Evolutionary conservation across 2,329 filamentous ascomycete species (phyloP).

Genomic region (Sporothrix pallida): DNA sequence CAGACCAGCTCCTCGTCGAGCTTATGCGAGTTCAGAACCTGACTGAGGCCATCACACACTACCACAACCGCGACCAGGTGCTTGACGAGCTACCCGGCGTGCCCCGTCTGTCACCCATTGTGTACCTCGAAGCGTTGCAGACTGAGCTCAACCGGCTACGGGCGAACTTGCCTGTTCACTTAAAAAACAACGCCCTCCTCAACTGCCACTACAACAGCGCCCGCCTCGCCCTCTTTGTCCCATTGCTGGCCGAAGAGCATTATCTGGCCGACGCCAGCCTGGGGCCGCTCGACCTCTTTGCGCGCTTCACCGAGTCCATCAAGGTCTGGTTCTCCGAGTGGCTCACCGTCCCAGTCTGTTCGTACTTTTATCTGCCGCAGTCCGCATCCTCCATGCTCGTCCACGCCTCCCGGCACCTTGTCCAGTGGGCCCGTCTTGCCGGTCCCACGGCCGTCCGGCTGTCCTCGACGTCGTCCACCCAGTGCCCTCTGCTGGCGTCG

Average conservation of each 20-base stretch:
- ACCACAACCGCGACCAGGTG: slow-evolving; percentile 15
- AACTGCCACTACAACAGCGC: slow-evolving; percentile 15
- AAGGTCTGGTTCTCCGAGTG: slow-evolving; percentile 3
- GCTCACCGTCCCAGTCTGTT: slow-evolving; percentile 8
- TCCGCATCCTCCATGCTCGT: slow-evolving; percentile 2
- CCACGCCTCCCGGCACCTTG: neutral
- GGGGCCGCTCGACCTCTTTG: neutral
- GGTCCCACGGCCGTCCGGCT: slow-evolving; percentile 11
- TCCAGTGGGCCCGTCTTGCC: slow-evolving; percentile 6
- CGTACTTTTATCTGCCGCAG: slow-evolving; percentile 24
- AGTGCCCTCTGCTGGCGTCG: neutral
- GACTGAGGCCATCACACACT: slow-evolving; percentile 16
- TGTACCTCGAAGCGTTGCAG: slow-evolving; percentile 9
- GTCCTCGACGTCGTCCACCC: neutral
- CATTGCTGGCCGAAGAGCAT: neutral
- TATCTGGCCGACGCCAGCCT: slow-evolving; percentile 12
- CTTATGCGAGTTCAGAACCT: slow-evolving; percentile 18
- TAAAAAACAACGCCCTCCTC: neutral
- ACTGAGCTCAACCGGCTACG: neutral
- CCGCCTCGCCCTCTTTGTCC: neutral
- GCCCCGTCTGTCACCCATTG: neutral
- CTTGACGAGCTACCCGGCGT: slow-evolving; percentile 16
- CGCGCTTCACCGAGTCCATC: slow-evolving; percentile 9
- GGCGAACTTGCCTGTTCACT: neutral
- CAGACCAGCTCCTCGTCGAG: slow-evolving; percentile 19